Evolutionary conservation across 2,329 filamentous ascomycete species (phyloP).

Genomic region (Hypoxylon sp.): DNA sequence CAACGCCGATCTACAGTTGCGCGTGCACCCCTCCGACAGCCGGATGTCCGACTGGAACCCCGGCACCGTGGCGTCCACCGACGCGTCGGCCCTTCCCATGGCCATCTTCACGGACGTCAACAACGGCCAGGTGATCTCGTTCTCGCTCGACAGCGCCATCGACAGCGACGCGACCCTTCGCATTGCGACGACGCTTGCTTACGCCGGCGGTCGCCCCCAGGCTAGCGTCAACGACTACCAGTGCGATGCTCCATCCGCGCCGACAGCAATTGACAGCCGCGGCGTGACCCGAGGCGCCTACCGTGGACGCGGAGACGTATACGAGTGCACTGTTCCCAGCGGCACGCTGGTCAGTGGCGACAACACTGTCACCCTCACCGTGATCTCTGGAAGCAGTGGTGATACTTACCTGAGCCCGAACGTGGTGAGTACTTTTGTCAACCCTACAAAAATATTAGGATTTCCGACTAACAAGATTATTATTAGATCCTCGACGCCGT

Average conservation of each 20-base stretch:
- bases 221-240: slow-evolving; percentile 50
- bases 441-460: too few species aligned
- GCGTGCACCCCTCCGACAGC: slow-evolving; percentile 65
- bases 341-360: slow-evolving; percentile 59
- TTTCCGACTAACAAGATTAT: too few species aligned
- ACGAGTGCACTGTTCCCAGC: slow-evolving; percentile 59
- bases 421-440: slow-evolving; percentile 44
- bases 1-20: slow-evolving; percentile 65
- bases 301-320: slow-evolving; percentile 64
- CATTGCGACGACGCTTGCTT: slow-evolving; percentile 65
- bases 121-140: slow-evolving; percentile 46
- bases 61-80: slow-evolving; percentile 58
- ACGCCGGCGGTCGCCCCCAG: slow-evolving; percentile 62
- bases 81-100: slow-evolving; percentile 62
- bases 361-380: slow-evolving; percentile 63
- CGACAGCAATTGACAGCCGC: slow-evolving; percentile 62
- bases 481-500: slow-evolving; percentile 43
- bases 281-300: slow-evolving; percentile 67
- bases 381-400: slow-evolving; percentile 60
- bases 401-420: slow-evolving; percentile 59
- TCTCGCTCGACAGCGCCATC: slow-evolving; percentile 54
- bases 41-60: slow-evolving; percentile 63
- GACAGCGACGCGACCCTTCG: slow-evolving; percentile 58
- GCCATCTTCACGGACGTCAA: slow-evolving; percentile 64
- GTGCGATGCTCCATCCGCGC: slow-evolving; percentile 45